Conservation (phyloP, 2,329 filamentous ascomycete genomes). For the Periconia digitata region DNA sequence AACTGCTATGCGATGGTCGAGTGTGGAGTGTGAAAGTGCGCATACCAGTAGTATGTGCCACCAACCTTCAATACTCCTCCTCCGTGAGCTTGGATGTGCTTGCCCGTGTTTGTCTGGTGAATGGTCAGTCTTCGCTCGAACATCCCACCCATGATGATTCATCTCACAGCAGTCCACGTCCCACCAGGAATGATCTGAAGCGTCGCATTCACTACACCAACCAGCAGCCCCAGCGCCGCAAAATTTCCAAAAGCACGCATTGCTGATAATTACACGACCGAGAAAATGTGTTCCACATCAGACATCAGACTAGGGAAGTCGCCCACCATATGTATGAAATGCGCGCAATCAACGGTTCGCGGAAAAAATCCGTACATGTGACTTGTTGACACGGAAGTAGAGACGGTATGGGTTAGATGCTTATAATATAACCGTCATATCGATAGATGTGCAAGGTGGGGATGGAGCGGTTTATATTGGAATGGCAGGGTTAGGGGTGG, state of each 20-base stretch:
- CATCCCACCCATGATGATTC: no score
- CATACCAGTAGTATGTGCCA: slow-evolving; percentile 60
- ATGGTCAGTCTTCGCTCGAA: slow-evolving; percentile 3
- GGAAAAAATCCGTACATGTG: background rate
- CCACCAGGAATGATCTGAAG: slow-evolving; percentile 43
- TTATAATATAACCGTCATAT: background rate
- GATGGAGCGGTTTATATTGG: slow-evolving; percentile 1
- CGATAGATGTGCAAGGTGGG: background rate
- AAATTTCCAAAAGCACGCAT: slow-evolving; percentile 22
- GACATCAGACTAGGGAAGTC: background rate
- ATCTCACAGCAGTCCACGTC: slow-evolving; percentile 42
- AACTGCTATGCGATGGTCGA: background rate
- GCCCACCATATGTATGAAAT: background rate
- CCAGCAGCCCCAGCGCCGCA: slow-evolving; percentile 15
- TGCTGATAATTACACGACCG: no score
- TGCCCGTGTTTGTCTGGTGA: slow-evolving; percentile 45
- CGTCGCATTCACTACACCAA: slow-evolving; percentile 27
- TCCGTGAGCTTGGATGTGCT: slow-evolving; percentile 68
- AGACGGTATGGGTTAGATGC: background rate
- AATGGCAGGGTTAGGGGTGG: background rate
- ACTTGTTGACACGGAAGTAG: background rate
- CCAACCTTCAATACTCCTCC: slow-evolving; percentile 63
- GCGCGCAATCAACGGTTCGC: background rate
- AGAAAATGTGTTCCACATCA: no score
- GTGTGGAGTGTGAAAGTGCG: background rate